Base-by-base conservation (phyloP, 169 alveolate species). In the Theileria orientalis region DNA sequence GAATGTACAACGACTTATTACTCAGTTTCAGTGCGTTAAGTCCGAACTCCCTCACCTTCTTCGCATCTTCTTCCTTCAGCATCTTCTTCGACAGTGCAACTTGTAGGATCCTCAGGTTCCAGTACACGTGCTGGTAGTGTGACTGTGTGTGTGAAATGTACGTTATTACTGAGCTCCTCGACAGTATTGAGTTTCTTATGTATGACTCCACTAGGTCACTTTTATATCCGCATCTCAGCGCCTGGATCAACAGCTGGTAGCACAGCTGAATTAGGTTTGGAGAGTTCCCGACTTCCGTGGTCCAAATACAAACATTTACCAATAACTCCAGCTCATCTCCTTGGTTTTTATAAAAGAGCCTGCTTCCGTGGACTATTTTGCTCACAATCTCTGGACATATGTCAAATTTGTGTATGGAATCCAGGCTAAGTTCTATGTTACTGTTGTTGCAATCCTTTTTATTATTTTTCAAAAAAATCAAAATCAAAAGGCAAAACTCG, bases 241-340 rank as follows among this genome's bases (percentile, higher is more conserved):
- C 2, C 3, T 21, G 54, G 61, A 33, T 19, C 37, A 78, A 51
- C 25, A 78, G 25, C 62, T 70, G 51, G 32, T 78, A 78, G 8
- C 74, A 49, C 37, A 78, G 60, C 14, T 25, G 21, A 7, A 67
- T 14, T 52, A 69, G 51, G 16, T 78, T 78, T 21, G 83, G 16
- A 1, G 69, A 44, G 2, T 44, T 16, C 0, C 46, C 69, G 0
- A 61, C 52, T 33, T 78, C 86, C 9, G 56, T 42, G 29, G 70
- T 57, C 86, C 82, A 78, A 9, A 78, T 46, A 11, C 79, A 33
- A 32, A 64, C 35, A 13, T 51, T 64, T 23, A 40, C 57, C 35
- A 64, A 19, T 19, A 64, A 46, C 9, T 64, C 35, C 2, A 42
- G 32, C 37, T 32, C 40, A 64, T 37, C 74, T 1, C 32, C 62